These are phyloP conservation scores for Nakazawaea ishiwadae DNA, from an alignment of 805 yeast species.

Conservation along the genomic window DNA sequence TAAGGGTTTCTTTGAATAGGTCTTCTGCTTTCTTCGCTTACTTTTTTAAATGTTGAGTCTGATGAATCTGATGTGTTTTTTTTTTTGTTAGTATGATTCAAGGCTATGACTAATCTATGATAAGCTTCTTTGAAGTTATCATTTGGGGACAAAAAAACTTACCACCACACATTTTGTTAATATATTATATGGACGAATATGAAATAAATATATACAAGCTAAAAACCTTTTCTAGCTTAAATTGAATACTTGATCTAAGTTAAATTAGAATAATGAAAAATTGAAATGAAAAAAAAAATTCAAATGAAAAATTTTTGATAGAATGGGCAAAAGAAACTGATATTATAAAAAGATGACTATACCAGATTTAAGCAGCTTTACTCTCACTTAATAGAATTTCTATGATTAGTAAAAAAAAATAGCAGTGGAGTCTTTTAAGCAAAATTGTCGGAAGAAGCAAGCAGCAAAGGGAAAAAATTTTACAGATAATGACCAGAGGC, in stretches of 20 bases:
- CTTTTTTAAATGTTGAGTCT: conserved; percentile 8
- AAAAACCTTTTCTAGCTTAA: too few species aligned
- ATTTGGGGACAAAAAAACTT: background rate
- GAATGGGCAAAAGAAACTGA: background rate
- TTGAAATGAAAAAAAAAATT: too few species aligned
- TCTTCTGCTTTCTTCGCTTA: conserved; percentile 3
- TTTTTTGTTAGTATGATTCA: background rate
- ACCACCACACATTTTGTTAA: background rate
- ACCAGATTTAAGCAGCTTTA: too few species aligned
- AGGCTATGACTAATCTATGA: background rate
- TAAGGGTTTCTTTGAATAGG: conserved; percentile 61
- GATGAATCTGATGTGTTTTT: background rate
- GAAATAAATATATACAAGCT: background rate
- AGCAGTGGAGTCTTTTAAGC: background rate
- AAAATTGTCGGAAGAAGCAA: background rate
- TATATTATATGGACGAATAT: background rate
- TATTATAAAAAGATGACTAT: too few species aligned
- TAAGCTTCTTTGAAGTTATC: background rate
- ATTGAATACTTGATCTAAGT: background rate
- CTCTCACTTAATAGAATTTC: background rate
- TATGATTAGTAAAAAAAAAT: background rate
- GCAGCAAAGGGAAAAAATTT: background rate
- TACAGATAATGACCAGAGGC: background rate
- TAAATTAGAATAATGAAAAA: background rate
- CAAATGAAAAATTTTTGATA: background rate